These are phyloP conservation scores for Pichia sp. DNA, from an alignment of 1,139 yeast species.

Conservation along the genomic window DNA sequence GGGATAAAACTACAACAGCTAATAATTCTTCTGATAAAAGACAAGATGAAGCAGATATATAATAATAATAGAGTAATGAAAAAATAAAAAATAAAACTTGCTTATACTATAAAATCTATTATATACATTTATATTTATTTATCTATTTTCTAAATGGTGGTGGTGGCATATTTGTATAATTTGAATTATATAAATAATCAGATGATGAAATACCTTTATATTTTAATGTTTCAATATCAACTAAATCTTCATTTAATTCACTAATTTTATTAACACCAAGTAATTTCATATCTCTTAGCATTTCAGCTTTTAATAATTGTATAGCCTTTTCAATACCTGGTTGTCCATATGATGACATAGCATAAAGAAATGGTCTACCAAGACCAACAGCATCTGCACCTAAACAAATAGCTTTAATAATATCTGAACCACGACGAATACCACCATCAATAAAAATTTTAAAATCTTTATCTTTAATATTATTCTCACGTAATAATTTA, in stretches of 20 bases:
- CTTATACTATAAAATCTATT: background rate
- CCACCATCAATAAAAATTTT: slow-evolving; percentile 61
- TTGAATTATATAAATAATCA: slow-evolving; percentile 38
- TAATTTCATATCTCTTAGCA: slow-evolving; percentile 51
- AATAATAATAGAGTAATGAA: background rate
- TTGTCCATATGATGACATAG: slow-evolving; percentile 68
- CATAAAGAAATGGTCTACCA: slow-evolving; percentile 68
- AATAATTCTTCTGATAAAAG: slow-evolving; percentile 6
- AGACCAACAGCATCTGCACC: slow-evolving; percentile 73
- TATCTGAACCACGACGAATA: slow-evolving; percentile 62
- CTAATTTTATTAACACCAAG: slow-evolving; percentile 46
- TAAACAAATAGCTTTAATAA: slow-evolving; percentile 57
- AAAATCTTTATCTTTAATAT: slow-evolving; percentile 35
- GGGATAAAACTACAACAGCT: slow-evolving; percentile 30
- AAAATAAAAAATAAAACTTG: too few species aligned
- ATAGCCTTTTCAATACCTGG: slow-evolving; percentile 56
- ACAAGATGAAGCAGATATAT: slow-evolving; percentile 10
- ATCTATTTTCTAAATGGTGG: slow-evolving; percentile 9
- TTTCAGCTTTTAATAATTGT: slow-evolving; percentile 47
- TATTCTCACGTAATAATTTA: slow-evolving; percentile 46
- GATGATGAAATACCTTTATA: slow-evolving; percentile 34
- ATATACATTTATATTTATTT: too few species aligned
- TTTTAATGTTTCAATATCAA: slow-evolving; percentile 40
- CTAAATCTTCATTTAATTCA: slow-evolving; percentile 42
- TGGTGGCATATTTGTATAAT: slow-evolving; percentile 24